Evolutionary conservation across 179 eudicot genomes (phyloP).

Genomic region (Amaranthus tricolor): DNA sequence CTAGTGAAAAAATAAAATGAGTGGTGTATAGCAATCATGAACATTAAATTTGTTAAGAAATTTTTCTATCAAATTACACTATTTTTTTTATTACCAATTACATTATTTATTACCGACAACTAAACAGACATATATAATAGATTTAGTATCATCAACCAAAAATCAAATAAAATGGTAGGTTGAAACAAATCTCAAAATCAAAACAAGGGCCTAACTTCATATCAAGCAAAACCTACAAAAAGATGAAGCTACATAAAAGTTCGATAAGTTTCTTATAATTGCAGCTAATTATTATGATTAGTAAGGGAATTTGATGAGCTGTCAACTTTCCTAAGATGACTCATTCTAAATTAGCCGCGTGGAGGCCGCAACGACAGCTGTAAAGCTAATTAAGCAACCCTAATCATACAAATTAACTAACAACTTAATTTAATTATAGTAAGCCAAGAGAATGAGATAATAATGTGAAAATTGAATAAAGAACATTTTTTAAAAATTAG

Average conservation of each 20-base stretch:
- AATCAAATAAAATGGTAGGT: not conserved
- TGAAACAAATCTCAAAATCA: not conserved
- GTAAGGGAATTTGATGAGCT: not conserved
- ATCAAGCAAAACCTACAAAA: not conserved
- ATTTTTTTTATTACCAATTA: too few species aligned
- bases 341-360: conserved; percentile 13
- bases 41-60: too few species aligned
- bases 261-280: not conserved
- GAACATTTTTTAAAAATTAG: too few species aligned
- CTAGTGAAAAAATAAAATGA: too few species aligned
- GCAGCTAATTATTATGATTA: not conserved
- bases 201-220: too few species aligned
- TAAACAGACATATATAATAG: too few species aligned
- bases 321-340: not conserved
- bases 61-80: too few species aligned
- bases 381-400: conserved; percentile 17
- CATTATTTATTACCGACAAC: too few species aligned
- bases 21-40: too few species aligned
- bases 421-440: too few species aligned
- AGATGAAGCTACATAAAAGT: not conserved
- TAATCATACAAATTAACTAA: not conserved
- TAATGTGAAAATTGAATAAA: too few species aligned
- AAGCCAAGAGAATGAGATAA: too few species aligned
- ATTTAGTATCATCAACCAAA: not conserved
- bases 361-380: conserved; percentile 25